A percentile compares a stretch with the other conserved stretches of the same genome.
Evolutionary conservation across 441 rosid species (phyloP).

Genomic region (Viola pubescens): DNA sequence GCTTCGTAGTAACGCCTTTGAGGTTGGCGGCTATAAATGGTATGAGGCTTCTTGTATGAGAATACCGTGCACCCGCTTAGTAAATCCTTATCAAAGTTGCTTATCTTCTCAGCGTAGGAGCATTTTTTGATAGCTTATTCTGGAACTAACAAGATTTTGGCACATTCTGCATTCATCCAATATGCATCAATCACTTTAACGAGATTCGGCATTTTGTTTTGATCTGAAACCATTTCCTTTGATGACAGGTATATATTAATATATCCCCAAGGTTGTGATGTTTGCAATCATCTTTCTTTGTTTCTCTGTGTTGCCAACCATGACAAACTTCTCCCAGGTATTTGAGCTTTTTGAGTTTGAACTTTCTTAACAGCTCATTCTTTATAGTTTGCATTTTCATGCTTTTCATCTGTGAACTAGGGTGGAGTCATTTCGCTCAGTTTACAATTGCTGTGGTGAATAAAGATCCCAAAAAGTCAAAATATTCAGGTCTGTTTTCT

Average conservation of each 20-base stretch:
- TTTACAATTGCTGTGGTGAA: conserved; percentile 94
- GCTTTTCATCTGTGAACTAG: conserved; percentile 30
- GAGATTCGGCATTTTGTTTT: not conserved
- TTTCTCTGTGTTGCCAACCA: conserved; percentile 94
- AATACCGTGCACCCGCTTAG: too few species aligned
- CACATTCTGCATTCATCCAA: too few species aligned
- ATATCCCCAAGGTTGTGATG: conserved; percentile 98
- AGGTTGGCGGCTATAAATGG: conserved; percentile 93
- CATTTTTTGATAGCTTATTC: too few species aligned
- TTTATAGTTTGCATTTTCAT: conserved; percentile 13
- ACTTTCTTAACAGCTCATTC: conserved; percentile 1
- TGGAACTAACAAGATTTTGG: too few species aligned
- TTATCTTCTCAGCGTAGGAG: too few species aligned
- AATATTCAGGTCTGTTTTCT: conserved; percentile 70
- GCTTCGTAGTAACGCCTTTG: conserved; percentile 67
- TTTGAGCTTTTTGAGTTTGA: conserved; percentile 11
- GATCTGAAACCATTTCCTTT: conserved; percentile 15
- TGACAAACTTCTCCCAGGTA: conserved; percentile 98
- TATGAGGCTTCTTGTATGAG: conserved; percentile 26
- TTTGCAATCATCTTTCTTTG: conserved; percentile 91
- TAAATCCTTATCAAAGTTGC: too few species aligned
- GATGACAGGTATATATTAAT: conserved; percentile 85
- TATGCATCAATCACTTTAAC: too few species aligned
- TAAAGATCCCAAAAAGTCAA: conserved; percentile 78
- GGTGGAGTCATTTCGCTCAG: conserved; percentile 99